Evolutionary conservation across 2,329 filamentous ascomycete genomes (phyloP).

Genomic region (Penicillium fuscoglaucum): DNA sequence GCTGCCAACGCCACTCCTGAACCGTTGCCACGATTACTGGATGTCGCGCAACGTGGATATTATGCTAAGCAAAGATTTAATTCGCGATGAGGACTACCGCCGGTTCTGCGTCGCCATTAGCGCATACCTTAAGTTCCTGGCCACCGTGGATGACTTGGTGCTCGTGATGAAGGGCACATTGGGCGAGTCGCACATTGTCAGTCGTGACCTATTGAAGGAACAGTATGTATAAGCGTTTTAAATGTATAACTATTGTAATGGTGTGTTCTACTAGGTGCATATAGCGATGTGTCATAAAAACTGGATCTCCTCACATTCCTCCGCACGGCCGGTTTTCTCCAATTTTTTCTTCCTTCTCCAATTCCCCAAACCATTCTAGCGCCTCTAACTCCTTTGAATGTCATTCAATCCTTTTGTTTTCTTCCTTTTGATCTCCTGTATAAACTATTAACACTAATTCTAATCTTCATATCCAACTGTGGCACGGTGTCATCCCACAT

Average conservation of each 20-base stretch:
- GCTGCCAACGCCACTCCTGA: constrained; percentile 50
- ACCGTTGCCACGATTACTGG: constrained; percentile 36
- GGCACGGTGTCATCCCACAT: constrained; percentile 8
- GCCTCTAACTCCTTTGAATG: neutral
- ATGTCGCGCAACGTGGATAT: constrained; percentile 22
- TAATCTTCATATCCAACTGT: neutral
- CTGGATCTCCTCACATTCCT: constrained; percentile 2
- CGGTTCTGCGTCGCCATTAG: constrained; percentile 51
- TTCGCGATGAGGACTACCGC: constrained; percentile 47
- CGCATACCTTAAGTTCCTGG: constrained; percentile 48
- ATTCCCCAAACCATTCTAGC: neutral
- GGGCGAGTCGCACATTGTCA: constrained; percentile 45
- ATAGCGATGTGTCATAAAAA: constrained; percentile 11
- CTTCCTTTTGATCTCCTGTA: neutral
- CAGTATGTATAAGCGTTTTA: constrained; percentile 1
- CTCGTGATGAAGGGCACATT: constrained; percentile 46
- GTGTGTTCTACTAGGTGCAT: neutral
- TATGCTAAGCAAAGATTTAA: constrained; percentile 35
- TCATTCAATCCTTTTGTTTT: neutral
- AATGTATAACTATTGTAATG: neutral
- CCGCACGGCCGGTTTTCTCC: constrained; percentile 15
- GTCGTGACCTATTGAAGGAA: constrained; percentile 18
- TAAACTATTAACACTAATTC: neutral
- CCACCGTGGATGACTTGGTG: constrained; percentile 48
- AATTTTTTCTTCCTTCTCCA: constrained; percentile 4